Conservation (phyloP, 2,329 filamentous ascomycete species). For the Ambrosiella cleistominuta region DNA sequence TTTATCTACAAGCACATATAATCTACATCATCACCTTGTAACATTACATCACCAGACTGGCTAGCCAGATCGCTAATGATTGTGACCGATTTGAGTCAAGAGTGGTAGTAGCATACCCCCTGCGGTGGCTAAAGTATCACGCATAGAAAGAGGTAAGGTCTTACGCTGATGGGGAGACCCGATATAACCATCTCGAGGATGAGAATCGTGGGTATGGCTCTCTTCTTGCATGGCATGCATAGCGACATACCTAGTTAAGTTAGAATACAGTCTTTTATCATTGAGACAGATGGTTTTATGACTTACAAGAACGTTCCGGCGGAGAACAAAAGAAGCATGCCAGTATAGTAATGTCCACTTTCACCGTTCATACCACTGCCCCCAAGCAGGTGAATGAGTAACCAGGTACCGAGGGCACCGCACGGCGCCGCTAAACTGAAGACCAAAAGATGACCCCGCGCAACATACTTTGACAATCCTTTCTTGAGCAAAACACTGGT, state of each 20-base stretch:
- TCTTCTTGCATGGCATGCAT: slow-evolving; percentile 97
- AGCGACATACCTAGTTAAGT: slow-evolving; percentile 58
- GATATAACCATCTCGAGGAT: slow-evolving; percentile 36
- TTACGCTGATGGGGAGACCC: slow-evolving; percentile 34
- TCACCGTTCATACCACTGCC: slow-evolving; percentile 43
- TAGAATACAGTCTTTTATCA: neutral
- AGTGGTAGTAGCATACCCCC: slow-evolving; percentile 64
- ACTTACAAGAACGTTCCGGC: slow-evolving; percentile 86
- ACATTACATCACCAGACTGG: neutral
- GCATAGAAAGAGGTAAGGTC: slow-evolving; percentile 39
- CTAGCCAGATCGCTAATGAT: slow-evolving; percentile 30
- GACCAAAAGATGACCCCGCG: slow-evolving; percentile 67
- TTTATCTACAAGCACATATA: neutral
- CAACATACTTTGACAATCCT: slow-evolving; percentile 71
- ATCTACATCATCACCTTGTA: neutral
- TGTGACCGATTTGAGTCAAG: slow-evolving; percentile 61
- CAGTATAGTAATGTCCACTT: slow-evolving; percentile 69
- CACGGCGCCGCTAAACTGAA: slow-evolving; percentile 84
- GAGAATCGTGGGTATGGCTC: slow-evolving; percentile 33
- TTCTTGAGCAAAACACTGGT: slow-evolving; percentile 83
- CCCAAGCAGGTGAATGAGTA: slow-evolving; percentile 57
- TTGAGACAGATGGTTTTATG: neutral
- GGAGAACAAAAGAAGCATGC: slow-evolving; percentile 84
- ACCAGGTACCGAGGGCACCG: slow-evolving; percentile 69
- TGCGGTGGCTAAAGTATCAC: slow-evolving; percentile 53